Conservation (phyloP, 1,284 basidiomycete genomes). For the Hemileccinum hortonii region DNA sequence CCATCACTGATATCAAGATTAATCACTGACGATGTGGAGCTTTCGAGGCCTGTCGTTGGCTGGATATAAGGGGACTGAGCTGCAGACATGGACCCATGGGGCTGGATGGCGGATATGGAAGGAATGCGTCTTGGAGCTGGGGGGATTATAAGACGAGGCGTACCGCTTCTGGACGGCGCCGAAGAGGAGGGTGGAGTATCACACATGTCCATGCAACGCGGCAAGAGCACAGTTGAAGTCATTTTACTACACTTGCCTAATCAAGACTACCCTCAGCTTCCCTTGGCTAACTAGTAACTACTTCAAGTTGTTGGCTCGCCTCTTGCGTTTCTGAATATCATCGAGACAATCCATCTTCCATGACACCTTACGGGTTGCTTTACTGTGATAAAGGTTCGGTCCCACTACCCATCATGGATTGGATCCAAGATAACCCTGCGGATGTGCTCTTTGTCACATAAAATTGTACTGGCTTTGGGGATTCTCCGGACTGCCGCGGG, state of each 20-base stretch:
- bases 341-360: too few relatives aligned
- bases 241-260: neutral
- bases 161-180: conserved; percentile 37
- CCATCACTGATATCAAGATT: conserved; percentile 63
- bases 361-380: too few relatives aligned
- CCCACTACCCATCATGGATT: too few relatives aligned
- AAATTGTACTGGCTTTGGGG: too few relatives aligned
- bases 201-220: conserved; percentile 16
- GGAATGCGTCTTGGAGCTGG: conserved; percentile 40
- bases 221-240: neutral
- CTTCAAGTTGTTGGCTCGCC: too few relatives aligned
- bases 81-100: conserved; percentile 37
- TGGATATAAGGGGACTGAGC: conserved; percentile 31
- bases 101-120: conserved; percentile 46
- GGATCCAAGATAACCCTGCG: too few relatives aligned
- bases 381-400: too few relatives aligned
- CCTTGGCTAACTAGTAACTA: too few relatives aligned
- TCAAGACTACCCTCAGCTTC: too few relatives aligned
- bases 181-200: conserved; percentile 31
- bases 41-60: conserved; percentile 45
- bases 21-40: conserved; percentile 65
- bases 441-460: too few relatives aligned
- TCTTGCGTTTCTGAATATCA: too few relatives aligned
- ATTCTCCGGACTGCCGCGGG: too few relatives aligned
- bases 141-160: conserved; percentile 43